Conservation (phyloP, 2,329 filamentous ascomycete genomes). For the Zymoseptoria ardabiliae region DNA sequence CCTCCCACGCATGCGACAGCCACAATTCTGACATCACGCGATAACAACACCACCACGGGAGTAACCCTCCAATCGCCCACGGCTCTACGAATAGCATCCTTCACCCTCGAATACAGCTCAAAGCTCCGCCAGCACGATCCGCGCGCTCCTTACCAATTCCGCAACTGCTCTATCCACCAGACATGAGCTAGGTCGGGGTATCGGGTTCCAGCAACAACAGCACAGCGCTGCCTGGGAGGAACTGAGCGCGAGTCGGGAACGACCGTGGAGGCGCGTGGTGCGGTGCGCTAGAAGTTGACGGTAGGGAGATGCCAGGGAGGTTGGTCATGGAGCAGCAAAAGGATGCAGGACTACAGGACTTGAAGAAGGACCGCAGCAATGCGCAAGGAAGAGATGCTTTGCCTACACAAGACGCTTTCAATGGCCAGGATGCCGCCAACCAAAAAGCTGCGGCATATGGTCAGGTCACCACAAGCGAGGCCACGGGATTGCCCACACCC, state of each 20-base stretch:
- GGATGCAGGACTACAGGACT: conserved; percentile 30
- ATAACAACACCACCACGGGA: not conserved
- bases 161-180: not conserved
- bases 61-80: not conserved
- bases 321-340: conserved; percentile 42
- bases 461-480: conserved; percentile 3
- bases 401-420: conserved; percentile 13
- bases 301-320: conserved; percentile 40
- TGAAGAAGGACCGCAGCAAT: conserved; percentile 27
- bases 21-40: not conserved
- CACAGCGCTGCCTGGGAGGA: not conserved
- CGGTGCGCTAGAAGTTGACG: conserved; percentile 12
- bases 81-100: not conserved
- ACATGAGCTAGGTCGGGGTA: not conserved
- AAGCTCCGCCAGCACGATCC: not conserved
- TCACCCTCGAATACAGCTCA: not conserved
- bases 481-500: conserved; percentile 25
- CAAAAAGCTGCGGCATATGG: conserved; percentile 7
- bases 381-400: conserved; percentile 16
- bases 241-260: conserved; percentile 2
- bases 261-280: not conserved
- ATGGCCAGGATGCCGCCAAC: conserved; percentile 5
- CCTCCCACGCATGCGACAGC: not conserved
- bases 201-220: not conserved
- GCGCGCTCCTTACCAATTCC: too few species aligned